These are phyloP conservation scores for Wakefieldia striispora DNA, from an alignment of 768 basidiomycete genomes.

Conservation along the genomic window DNA sequence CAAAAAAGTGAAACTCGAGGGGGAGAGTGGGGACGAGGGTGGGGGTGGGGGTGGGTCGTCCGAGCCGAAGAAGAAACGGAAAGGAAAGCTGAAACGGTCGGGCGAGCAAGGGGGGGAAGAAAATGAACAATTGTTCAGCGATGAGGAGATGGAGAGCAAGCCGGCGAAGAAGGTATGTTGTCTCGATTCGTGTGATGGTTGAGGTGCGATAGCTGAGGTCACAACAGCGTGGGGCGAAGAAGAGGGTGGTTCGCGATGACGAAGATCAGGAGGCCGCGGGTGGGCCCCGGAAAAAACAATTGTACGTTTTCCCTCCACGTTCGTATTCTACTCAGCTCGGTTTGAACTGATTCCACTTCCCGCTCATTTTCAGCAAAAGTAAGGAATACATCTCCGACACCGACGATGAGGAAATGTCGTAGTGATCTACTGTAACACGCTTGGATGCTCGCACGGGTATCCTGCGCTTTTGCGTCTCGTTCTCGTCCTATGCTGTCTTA, in stretches of 20 bases:
- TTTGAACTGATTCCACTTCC: slow-evolving; percentile 1
- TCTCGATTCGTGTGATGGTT: background rate
- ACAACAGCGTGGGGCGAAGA: slow-evolving; percentile 53
- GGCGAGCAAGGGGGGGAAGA: slow-evolving; percentile 50
- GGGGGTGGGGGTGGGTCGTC: slow-evolving; percentile 43
- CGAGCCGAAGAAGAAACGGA: slow-evolving; percentile 77
- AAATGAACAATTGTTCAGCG: slow-evolving; percentile 67
- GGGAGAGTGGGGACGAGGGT: slow-evolving; percentile 52
- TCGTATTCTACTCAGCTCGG: background rate
- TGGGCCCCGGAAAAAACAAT: slow-evolving; percentile 75
- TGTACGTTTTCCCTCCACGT: slow-evolving; percentile 42
- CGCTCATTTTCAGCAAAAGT: slow-evolving; percentile 61
- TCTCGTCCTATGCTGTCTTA: too few relatives aligned
- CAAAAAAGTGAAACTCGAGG: slow-evolving; percentile 52
- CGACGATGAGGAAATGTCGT: slow-evolving; percentile 75
- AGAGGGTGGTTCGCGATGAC: slow-evolving; percentile 74
- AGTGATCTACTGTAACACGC: slow-evolving; percentile 17
- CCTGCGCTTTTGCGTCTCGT: too few relatives aligned
- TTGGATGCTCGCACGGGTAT: too few relatives aligned
- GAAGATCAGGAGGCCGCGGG: slow-evolving; percentile 66
- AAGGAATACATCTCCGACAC: slow-evolving; percentile 86
- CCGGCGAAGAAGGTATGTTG: slow-evolving; percentile 64
- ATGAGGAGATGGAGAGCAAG: slow-evolving; percentile 57
- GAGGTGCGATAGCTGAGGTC: background rate
- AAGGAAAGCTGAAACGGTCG: slow-evolving; percentile 66